Evolutionary conservation across 352 stramenopile species (phyloP), one percentile per base, ranked within the genome.

Genomic region (Globisporangium echinulatum): DNA sequence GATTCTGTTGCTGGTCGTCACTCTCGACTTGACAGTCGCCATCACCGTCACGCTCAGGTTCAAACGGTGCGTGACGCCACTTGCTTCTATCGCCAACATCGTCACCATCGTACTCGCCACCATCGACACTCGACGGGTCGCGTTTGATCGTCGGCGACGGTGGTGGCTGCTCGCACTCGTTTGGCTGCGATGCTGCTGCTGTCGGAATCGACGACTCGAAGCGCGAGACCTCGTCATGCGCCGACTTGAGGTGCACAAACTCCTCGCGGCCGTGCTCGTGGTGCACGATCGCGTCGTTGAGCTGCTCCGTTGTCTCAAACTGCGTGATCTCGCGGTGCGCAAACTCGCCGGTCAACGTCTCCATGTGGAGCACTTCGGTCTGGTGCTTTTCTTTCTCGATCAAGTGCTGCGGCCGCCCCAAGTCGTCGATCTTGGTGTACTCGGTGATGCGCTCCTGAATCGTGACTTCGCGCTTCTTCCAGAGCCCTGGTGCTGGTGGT

Each of bases 371-470:
- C 55, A 92, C 81, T 55, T 94, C 85, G 5, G 71, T 89, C 69
- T 91, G 83, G 61, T 92, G 81, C n/a, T 80, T 78, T 64, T 92
- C 85, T 56, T 86, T 88, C 63, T 94, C 85, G 17, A 94, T 80
- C 19, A 94, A 62, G 15, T 84, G 69, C 66, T 94, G 85, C 17
- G 82, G 67, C 44, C 75, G 70, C 9, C 85, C 83, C 14, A 82
- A 77, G 36, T 93, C 82, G 58, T 93, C 85, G 56, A 94, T 94
- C 72, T 92, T 94, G 47, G 82, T 94, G 74, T 94, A 92, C 66
- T 94, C 79, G 46, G 75, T 89, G 56, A 89, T 88, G n/a, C 79
- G 77, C 53, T 94, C 85, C 58, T 94, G 85, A 61, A 94, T 91
- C 38, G 85, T 92, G 39, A 91, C 78, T 67, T 94, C 83, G 33